A percentile compares a stretch with the other conserved stretches of the same genome.
phyloP scores from a whole-genome alignment of 805 yeast species.

The Kodamaea kaohsiungensis region DNA sequence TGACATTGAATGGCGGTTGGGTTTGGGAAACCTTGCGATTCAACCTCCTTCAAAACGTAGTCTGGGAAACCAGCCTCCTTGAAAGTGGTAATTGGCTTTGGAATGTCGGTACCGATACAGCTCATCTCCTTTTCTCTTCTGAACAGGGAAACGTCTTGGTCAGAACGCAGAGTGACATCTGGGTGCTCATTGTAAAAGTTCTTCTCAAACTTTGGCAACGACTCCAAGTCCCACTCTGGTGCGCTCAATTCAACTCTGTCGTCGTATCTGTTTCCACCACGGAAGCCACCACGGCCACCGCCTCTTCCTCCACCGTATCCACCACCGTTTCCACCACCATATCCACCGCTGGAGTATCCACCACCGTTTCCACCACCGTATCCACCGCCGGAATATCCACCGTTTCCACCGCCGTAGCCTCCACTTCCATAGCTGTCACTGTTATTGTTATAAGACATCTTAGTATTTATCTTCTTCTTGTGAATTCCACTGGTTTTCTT shows the following conservation, averaged over 20 bases:
- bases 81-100: conserved; percentile 88
- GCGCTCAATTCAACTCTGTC: conserved; percentile 53
- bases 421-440: conserved; percentile 16
- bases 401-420: conserved; percentile 18
- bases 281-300: conserved; percentile 38
- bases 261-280: conserved; percentile 39
- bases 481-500: background rate
- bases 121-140: conserved; percentile 87
- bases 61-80: conserved; percentile 99
- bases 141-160: conserved; percentile 69
- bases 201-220: conserved; percentile 88
- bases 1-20: conserved; percentile 99
- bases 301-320: conserved; percentile 37
- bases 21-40: conserved; percentile 85
- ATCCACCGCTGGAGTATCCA: conserved; percentile 37
- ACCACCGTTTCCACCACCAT: conserved; percentile 36
- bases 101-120: conserved; percentile 78
- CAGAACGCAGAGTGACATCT: conserved; percentile 71
- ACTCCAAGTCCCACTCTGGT: conserved; percentile 79
- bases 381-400: conserved; percentile 15
- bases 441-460: conserved; percentile 40
- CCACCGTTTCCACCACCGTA: conserved; percentile 29
- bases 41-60: conserved; percentile 85
- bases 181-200: conserved; percentile 90
- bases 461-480: conserved; percentile 5